Evolutionary conservation across 768 basidiomycete species (phyloP).

Genomic region (Hydnomerulius pinastri): DNA sequence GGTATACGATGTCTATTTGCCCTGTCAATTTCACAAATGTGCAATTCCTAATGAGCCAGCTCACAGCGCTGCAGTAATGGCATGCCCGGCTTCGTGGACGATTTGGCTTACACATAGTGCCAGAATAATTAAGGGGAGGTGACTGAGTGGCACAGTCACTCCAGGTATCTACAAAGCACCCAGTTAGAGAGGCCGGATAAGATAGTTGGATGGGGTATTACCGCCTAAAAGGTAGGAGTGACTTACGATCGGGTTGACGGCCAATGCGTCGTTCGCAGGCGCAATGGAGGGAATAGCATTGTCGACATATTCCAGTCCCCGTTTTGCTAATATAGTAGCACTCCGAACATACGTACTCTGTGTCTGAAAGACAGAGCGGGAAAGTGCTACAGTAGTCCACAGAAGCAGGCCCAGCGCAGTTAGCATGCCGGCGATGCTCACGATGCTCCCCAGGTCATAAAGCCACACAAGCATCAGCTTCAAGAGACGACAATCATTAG

Average conservation of each 20-base stretch:
- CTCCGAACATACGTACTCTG: not conserved
- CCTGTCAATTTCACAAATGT: constrained; percentile 1
- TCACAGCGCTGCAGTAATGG: constrained; percentile 72
- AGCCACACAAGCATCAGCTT: constrained; percentile 32
- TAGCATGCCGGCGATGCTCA: constrained; percentile 51
- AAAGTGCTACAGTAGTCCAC: constrained; percentile 32
- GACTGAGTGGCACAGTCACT: constrained; percentile 71
- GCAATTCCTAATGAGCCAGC: constrained; percentile 22
- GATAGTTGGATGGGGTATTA: not conserved
- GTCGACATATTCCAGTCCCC: constrained; percentile 8
- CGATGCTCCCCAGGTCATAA: constrained; percentile 53
- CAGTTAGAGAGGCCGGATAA: not conserved
- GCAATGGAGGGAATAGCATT: not conserved
- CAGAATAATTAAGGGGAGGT: constrained; percentile 65
- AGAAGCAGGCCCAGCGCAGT: constrained; percentile 41
- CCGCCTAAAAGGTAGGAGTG: not conserved
- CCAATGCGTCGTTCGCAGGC: constrained; percentile 6
- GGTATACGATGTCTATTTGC: constrained; percentile 61
- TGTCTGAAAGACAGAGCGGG: constrained; percentile 12
- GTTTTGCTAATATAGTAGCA: constrained; percentile 14
- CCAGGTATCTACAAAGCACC: constrained; percentile 67
- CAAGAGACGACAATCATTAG: constrained; percentile 26
- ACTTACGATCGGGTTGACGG: constrained; percentile 35
- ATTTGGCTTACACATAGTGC: constrained; percentile 65
- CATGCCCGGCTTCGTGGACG: constrained; percentile 84